Evolutionary conservation across 2,329 filamentous ascomycete species (phyloP).

Genomic region (Colletotrichum sp.): DNA sequence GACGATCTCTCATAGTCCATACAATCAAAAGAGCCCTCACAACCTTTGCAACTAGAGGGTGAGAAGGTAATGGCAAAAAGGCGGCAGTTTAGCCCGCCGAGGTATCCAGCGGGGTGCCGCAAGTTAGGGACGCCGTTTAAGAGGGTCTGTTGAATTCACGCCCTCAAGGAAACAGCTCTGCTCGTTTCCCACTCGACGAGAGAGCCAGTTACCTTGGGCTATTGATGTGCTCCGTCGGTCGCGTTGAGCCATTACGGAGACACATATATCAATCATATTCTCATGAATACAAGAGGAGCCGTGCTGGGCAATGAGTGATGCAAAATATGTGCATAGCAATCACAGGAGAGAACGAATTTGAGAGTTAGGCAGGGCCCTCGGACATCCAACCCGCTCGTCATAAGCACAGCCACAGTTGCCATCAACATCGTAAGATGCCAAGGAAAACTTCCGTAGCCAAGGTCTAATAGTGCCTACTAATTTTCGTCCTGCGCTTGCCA

Average conservation of each 20-base stretch:
- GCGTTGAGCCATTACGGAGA: not conserved
- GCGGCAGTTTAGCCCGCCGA: accelerated
- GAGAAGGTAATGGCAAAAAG: not conserved
- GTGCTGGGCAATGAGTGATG: not conserved
- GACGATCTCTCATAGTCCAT: too few relatives aligned
- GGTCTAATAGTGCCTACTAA: not conserved
- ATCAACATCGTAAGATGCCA: slow-evolving; percentile 18
- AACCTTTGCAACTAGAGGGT: not conserved
- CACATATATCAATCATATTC: not conserved
- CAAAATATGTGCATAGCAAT: not conserved
- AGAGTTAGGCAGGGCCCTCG: not conserved
- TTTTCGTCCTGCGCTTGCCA: not conserved
- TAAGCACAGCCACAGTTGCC: not conserved
- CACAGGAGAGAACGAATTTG: not conserved
- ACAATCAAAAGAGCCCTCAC: too few relatives aligned
- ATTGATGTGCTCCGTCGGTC: not conserved
- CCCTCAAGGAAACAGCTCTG: not conserved
- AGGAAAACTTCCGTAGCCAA: not conserved
- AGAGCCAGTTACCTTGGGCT: not conserved
- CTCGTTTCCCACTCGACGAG: not conserved
- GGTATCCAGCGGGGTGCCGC: too few relatives aligned
- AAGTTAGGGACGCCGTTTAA: not conserved
- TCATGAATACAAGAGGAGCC: not conserved
- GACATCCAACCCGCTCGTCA: not conserved
- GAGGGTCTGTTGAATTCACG: not conserved